Evolutionary conservation across 192 early-diverging fungal species (phyloP).

Genomic region (Backusella tarrabulga): DNA sequence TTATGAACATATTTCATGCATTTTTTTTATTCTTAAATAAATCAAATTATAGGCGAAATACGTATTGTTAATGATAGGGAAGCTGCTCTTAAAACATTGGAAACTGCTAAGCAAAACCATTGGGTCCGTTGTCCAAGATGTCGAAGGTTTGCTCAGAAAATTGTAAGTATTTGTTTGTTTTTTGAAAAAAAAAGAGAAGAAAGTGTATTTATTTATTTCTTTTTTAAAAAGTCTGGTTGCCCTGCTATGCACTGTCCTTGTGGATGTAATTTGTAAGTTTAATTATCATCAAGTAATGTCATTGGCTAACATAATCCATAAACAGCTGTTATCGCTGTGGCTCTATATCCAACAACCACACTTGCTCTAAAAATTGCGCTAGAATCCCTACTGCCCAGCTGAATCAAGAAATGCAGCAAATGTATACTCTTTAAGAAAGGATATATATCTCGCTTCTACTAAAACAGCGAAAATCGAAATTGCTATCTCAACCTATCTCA

Average conservation of each 20-base stretch:
- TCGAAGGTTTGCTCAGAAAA: not conserved
- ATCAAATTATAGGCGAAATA: not conserved
- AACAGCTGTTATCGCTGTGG: constrained; percentile 19
- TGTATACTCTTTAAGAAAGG: not conserved
- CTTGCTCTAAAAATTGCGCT: not conserved
- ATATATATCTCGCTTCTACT: not conserved
- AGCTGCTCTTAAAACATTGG: not conserved
- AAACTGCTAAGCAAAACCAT: not conserved
- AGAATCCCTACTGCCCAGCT: not conserved
- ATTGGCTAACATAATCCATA: not conserved
- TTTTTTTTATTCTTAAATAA: not conserved
- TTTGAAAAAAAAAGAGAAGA: not conserved
- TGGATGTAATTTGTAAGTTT: constrained; percentile 12
- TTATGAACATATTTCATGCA: not conserved
- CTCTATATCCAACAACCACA: not conserved
- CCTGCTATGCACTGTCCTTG: not conserved
- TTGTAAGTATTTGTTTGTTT: not conserved
- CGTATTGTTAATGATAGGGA: constrained; percentile 4
- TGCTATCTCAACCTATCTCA: not conserved
- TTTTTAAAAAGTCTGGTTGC: constrained; percentile 3
- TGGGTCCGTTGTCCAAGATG: constrained; percentile 16
- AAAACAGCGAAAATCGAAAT: not conserved
- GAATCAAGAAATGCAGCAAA: not conserved
- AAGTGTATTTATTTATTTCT: not conserved
- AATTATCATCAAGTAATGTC: not conserved